Evolutionary conservation across 768 basidiomycete species (phyloP), one percentile per base, ranked within the genome.

Genomic region (Sporobolomyces roseus): DNA sequence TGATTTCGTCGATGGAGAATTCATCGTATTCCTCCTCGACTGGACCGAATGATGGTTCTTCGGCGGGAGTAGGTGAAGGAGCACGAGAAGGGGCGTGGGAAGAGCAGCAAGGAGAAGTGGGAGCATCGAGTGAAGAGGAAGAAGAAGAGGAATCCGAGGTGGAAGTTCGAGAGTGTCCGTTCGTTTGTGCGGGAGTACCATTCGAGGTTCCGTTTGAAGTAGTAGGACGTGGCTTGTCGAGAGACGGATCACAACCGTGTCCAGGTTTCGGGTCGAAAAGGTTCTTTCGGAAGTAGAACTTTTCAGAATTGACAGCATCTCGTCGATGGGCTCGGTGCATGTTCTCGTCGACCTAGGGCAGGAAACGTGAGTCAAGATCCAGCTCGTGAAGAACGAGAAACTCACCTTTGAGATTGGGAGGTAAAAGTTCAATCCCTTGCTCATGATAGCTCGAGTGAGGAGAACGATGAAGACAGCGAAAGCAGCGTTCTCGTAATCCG

Each of bases 401-500:
- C 79, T 62, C 65, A 89, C 94, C 85, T 96, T 93, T 2, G 93
- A 96, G 51, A 99, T 97, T 4, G 96, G 96, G 68, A 98, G 83
- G 79, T 99, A 99, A 68, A 97, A 88, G 78, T 97, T 97, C 61
- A 97, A 81, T 69, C 88, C 88, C 80, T 92, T 92, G 75, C 83
- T 86, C 64, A 99, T 83, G 72, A 99, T 96, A 2, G 93, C 93
- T 46, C 96, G 84, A 6, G 96, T 94, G 12, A 99, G 83, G 33
- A 99, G 85, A 19, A 98, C 93, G 58, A 94, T 84, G 80, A 99
- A 98, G 50, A 97, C 85, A 38, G 92, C 86, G 78, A 92, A 97
- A 9, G 96, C 93, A 2, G 96, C 96, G 77, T 99, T 99, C 81
- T 98, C 96, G 75, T 93, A 99, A 80, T 99, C 96, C 13, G 96